phyloP scores from a whole-genome alignment of 495 filamentous ascomycete genomes.

The Neurospora pannonica region DNA sequence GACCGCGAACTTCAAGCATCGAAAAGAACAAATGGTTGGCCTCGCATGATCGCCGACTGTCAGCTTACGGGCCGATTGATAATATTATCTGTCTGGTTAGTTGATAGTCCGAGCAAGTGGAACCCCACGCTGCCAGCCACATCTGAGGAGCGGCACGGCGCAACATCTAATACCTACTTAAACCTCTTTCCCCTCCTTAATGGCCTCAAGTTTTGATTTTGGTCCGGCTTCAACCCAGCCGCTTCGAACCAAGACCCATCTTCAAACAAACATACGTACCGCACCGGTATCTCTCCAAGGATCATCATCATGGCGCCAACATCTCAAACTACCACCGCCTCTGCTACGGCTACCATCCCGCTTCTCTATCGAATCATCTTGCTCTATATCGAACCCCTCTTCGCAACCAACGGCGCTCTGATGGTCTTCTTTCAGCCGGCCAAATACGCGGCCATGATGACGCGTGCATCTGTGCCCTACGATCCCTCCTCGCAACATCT shows the following conservation, averaged over 20 bases:
- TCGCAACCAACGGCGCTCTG: constrained; percentile 11
- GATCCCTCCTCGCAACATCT: constrained; percentile 13
- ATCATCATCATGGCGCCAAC: background rate
- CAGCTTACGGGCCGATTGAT: background rate
- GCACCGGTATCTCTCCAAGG: background rate
- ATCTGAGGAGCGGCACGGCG: background rate
- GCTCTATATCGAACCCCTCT: constrained; percentile 49
- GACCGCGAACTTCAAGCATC: background rate
- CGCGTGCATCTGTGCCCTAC: constrained; percentile 8
- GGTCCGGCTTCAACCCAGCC: background rate
- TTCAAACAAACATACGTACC: background rate
- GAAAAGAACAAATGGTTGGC: background rate
- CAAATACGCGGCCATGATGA: constrained; percentile 21
- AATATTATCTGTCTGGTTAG: background rate
- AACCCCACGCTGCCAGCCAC: background rate
- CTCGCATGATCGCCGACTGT: background rate
- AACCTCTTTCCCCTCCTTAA: background rate
- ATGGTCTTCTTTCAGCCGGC: constrained; percentile 36
- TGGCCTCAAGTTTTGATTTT: background rate
- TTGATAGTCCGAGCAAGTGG: background rate
- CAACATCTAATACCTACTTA: background rate
- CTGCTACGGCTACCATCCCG: constrained; percentile 16
- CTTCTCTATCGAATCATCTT: constrained; percentile 41
- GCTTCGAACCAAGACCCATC: constrained; percentile 1
- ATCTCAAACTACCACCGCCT: background rate